Percentiles rank a stretch among this genome's conserved stretches.
These are phyloP conservation scores for Venturia oleaginea DNA, from an alignment of 2,329 filamentous ascomycete genomes.

Conservation along the genomic window DNA sequence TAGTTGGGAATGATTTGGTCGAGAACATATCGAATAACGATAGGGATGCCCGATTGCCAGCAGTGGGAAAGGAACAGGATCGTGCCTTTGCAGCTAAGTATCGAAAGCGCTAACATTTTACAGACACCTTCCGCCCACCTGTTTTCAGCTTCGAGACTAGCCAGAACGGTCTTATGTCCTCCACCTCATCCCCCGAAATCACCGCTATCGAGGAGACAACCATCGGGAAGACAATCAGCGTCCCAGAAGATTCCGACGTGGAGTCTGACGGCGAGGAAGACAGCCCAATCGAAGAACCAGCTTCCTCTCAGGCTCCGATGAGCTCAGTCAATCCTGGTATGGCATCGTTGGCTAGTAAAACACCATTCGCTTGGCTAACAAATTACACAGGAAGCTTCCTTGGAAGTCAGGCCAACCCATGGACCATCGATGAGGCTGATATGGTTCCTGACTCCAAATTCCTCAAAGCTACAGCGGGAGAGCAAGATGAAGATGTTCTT, in stretches of 20 bases:
- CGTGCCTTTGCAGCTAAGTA: not conserved
- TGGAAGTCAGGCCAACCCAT: constrained; percentile 3
- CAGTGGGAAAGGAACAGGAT: not conserved
- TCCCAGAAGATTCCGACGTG: not conserved
- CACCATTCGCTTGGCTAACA: not conserved
- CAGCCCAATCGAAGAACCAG: not conserved
- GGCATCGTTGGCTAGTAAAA: not conserved
- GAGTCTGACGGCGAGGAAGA: constrained; percentile 6
- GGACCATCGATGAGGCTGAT: not conserved
- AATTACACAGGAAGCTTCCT: not conserved
- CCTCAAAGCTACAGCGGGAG: not conserved
- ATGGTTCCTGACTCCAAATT: not conserved
- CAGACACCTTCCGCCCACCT: constrained; percentile 7
- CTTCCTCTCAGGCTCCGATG: not conserved
- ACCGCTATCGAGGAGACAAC: not conserved
- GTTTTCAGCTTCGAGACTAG: not conserved
- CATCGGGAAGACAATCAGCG: not conserved
- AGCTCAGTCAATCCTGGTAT: not conserved
- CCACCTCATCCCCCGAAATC: not conserved
- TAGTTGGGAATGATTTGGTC: too few relatives aligned
- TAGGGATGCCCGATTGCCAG: too few relatives aligned
- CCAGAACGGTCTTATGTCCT: not conserved
- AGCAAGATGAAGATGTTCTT: not conserved
- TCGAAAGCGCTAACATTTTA: not conserved
- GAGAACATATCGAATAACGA: too few relatives aligned